A percentile compares a stretch with the other conserved stretches of the same genome.
Conservation (phyloP, 2,329 filamentous ascomycete genomes). For the Pseudogymnoascus sp. region DNA sequence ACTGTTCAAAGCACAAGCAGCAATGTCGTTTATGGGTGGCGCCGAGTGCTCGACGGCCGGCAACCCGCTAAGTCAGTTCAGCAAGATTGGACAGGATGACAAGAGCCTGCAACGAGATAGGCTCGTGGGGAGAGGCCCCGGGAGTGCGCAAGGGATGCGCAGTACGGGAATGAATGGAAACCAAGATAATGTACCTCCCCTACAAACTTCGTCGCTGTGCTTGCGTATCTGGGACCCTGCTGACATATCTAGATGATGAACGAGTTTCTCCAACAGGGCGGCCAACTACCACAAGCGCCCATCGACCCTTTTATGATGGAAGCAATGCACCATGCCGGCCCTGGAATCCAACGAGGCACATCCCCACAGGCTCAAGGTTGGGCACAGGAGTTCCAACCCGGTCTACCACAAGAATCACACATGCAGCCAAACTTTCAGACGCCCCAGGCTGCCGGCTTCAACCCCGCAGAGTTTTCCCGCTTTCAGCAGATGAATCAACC, state of each 20-base stretch:
- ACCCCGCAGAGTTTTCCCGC: slow-evolving; percentile 74
- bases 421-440: slow-evolving; percentile 65
- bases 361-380: slow-evolving; percentile 41
- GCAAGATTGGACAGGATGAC: slow-evolving; percentile 94
- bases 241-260: slow-evolving; percentile 69
- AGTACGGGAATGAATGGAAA: slow-evolving; percentile 48
- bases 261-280: slow-evolving; percentile 77
- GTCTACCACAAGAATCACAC: slow-evolving; percentile 45
- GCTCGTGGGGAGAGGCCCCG: slow-evolving; percentile 66
- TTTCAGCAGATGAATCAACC: slow-evolving; percentile 69
- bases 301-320: slow-evolving; percentile 29
- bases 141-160: slow-evolving; percentile 67
- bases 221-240: background rate
- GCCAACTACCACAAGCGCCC: slow-evolving; percentile 46
- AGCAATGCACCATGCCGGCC: slow-evolving; percentile 21
- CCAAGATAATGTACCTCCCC: slow-evolving; percentile 57
- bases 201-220: background rate
- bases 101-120: slow-evolving; percentile 89
- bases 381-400: slow-evolving; percentile 56
- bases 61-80: slow-evolving; percentile 94
- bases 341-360: slow-evolving; percentile 21
- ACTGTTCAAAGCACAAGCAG: background rate
- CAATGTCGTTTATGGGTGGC: slow-evolving; percentile 91
- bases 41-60: slow-evolving; percentile 94
- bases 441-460: slow-evolving; percentile 55